Evolutionary conservation across 169 alveolate species (phyloP).

Genomic region (Plasmodium blacklocki): DNA sequence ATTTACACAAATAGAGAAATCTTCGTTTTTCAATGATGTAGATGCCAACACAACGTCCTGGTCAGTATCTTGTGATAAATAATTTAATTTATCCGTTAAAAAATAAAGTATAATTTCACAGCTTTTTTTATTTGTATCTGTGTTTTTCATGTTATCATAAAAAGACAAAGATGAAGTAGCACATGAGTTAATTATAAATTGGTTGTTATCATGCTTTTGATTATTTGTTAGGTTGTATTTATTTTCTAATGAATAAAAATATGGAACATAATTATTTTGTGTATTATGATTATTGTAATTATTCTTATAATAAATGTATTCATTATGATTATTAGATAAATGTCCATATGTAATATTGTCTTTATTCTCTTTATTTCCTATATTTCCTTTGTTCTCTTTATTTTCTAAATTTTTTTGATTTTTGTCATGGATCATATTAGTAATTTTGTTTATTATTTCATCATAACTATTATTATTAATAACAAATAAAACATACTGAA

Average conservation of each 20-base stretch:
- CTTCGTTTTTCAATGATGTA: constrained; percentile 34
- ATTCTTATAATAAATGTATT: too few species aligned
- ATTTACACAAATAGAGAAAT: constrained; percentile 47
- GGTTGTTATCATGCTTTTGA: constrained; percentile 9
- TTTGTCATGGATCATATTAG: constrained; percentile 15
- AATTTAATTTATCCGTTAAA: constrained; percentile 33
- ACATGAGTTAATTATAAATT: constrained; percentile 47
- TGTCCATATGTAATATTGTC: too few species aligned
- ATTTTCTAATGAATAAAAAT: constrained; percentile 44
- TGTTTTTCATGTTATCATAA: constrained; percentile 75
- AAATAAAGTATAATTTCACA: constrained; percentile 48
- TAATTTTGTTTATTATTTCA: constrained; percentile 34
- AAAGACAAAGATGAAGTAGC: constrained; percentile 34
- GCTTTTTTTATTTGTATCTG: constrained; percentile 36
- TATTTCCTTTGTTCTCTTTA: not conserved
- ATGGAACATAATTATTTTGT: not conserved
- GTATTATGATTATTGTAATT: not conserved
- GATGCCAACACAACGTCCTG: constrained; percentile 69
- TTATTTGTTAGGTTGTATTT: constrained; percentile 8
- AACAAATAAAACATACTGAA: constrained; percentile 39
- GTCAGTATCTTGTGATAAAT: constrained; percentile 31
- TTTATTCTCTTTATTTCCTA: too few species aligned
- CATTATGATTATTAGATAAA: too few species aligned
- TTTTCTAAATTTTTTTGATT: constrained; percentile 22
- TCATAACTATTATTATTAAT: constrained; percentile 41